phyloP scores from a whole-genome alignment of 441 rosid genomes.

The Pelargonium myrrhifolium region DNA sequence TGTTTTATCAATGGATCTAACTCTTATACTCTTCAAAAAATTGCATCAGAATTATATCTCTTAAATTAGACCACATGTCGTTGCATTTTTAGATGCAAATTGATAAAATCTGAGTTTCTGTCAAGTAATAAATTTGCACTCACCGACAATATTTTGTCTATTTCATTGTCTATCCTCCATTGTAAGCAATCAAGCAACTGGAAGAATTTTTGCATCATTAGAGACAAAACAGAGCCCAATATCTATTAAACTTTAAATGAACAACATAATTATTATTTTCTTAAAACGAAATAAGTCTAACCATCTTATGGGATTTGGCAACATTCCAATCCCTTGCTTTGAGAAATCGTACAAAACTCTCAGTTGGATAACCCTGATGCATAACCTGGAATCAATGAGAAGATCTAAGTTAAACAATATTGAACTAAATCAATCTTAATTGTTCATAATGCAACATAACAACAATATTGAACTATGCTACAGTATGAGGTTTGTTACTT shows the following conservation, averaged over 20 bases:
- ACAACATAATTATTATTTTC: not conserved
- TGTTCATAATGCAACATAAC: not conserved
- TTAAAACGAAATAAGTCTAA: slow-evolving; percentile 19
- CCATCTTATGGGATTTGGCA: slow-evolving; percentile 56
- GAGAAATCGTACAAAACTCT: slow-evolving; percentile 50
- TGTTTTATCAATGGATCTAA: slow-evolving; percentile 9
- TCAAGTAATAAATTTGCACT: slow-evolving; percentile 13
- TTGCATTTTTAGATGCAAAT: not conserved
- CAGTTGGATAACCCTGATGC: slow-evolving; percentile 51
- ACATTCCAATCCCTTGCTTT: slow-evolving; percentile 75
- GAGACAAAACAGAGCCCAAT: slow-evolving; percentile 10
- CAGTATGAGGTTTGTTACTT: no score
- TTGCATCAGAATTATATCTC: not conserved
- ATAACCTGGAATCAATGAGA: slow-evolving; percentile 35
- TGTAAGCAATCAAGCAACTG: slow-evolving; percentile 53
- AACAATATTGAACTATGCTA: no score
- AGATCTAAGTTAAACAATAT: not conserved
- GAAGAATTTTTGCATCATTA: slow-evolving; percentile 25
- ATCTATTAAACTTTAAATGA: slow-evolving; percentile 4
- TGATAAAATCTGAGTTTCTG: not conserved
- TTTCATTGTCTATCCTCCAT: slow-evolving; percentile 56
- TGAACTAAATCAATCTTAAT: slow-evolving; percentile 3
- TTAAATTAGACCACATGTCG: not conserved
- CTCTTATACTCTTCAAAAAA: not conserved
- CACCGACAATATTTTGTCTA: slow-evolving; percentile 52